Percentiles rank a stretch among this genome's conserved stretches.
phyloP scores from a whole-genome alignment of 2,329 filamentous ascomycete genomes.

The Fusarium continuum region DNA sequence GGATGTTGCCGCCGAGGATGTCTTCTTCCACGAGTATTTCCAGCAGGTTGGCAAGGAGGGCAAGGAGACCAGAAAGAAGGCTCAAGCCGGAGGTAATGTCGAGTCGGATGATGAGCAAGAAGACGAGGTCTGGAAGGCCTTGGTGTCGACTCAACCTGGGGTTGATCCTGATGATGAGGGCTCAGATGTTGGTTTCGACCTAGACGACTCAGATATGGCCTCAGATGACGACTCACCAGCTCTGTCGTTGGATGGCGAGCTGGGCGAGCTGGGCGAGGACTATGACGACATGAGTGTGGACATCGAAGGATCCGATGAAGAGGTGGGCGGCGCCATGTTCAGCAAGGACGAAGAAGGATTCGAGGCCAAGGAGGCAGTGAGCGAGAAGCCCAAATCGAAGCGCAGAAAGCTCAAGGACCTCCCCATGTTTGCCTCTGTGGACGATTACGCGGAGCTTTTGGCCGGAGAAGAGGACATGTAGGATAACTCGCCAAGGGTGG shows the following conservation, averaged over 20 bases:
- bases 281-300: slow-evolving; percentile 53
- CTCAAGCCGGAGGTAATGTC: slow-evolving; percentile 51
- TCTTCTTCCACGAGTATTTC: slow-evolving; percentile 99
- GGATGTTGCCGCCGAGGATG: slow-evolving; percentile 88
- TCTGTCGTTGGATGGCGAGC: slow-evolving; percentile 54
- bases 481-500: background rate
- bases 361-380: slow-evolving; percentile 72
- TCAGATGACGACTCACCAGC: slow-evolving; percentile 57
- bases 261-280: slow-evolving; percentile 58
- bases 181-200: slow-evolving; percentile 60
- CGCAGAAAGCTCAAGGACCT: slow-evolving; percentile 87
- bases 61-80: slow-evolving; percentile 65
- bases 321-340: slow-evolving; percentile 55
- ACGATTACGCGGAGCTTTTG: slow-evolving; percentile 91
- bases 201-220: slow-evolving; percentile 60
- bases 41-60: slow-evolving; percentile 72
- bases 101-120: slow-evolving; percentile 69
- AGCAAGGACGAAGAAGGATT: slow-evolving; percentile 55
- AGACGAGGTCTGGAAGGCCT: slow-evolving; percentile 90
- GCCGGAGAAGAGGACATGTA: slow-evolving; percentile 70
- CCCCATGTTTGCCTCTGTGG: slow-evolving; percentile 90
- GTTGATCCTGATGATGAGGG: slow-evolving; percentile 57
- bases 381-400: slow-evolving; percentile 60
- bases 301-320: slow-evolving; percentile 54
- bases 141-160: slow-evolving; percentile 83